phyloP scores from a whole-genome alignment of 495 filamentous ascomycete genomes.

The Hypoxylon trugodes region DNA sequence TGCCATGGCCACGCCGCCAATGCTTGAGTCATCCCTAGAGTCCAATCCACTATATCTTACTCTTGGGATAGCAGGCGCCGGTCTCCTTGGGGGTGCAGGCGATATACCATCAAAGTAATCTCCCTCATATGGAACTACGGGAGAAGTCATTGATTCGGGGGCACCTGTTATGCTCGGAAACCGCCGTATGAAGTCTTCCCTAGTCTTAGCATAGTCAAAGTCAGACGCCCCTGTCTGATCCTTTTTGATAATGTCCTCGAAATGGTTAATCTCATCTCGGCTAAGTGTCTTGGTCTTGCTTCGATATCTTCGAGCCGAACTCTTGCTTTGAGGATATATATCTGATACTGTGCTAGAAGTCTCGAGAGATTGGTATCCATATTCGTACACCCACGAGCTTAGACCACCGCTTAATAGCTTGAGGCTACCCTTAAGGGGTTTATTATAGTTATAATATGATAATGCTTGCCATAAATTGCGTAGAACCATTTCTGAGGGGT shows the following conservation, averaged over 20 bases:
- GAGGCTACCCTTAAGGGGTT: conserved; percentile 71
- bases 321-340: conserved; percentile 35
- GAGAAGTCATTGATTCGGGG: conserved; percentile 78
- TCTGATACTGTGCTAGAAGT: conserved; percentile 33
- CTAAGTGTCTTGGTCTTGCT: conserved; percentile 34
- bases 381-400: conserved; percentile 81
- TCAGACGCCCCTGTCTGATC: conserved; percentile 54
- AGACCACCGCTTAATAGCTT: conserved; percentile 83
- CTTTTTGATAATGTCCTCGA: conserved; percentile 51
- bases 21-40: conserved; percentile 51
- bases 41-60: conserved; percentile 90
- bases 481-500: conserved; percentile 64
- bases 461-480: conserved; percentile 79
- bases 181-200: conserved; percentile 82
- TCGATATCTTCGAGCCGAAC: conserved; percentile 9
- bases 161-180: conserved; percentile 76
- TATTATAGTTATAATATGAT: conserved; percentile 78
- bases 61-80: conserved; percentile 84
- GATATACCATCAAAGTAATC: conserved; percentile 48
- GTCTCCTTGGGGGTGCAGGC: conserved; percentile 65
- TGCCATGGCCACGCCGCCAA: conserved; percentile 46
- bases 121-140: conserved; percentile 24
- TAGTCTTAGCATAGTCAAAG: conserved; percentile 57
- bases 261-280: conserved; percentile 50
- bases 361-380: conserved; percentile 74